Evolutionary conservation across 1,284 basidiomycete genomes (phyloP), one percentile per base, ranked within the genome.

Genomic region (Moesziomyces aphidis): DNA sequence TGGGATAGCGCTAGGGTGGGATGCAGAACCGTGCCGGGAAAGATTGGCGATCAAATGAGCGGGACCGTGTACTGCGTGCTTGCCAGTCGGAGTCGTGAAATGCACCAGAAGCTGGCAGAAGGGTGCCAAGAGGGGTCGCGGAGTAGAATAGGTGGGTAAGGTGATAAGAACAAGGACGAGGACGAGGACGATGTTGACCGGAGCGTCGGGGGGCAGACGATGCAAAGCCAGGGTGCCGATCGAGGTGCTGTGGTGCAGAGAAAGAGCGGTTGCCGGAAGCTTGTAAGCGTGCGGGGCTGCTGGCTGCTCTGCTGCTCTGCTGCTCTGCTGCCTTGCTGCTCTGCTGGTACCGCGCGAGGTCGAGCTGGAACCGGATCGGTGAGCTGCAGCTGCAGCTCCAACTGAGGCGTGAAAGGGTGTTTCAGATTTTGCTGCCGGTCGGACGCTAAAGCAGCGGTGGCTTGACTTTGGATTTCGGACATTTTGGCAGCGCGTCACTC

Each of bases 321-420:
- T 34, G 26, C 26, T 28, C 26, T 28, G 26, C 26, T 26, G 24
- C 24, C 7, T 6, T 26, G 24, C 24, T 26, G 26, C 7, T 5
- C 5, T 26, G 26, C 31, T 34, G 31, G 19, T 15, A 46, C 19
- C 21, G 6, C 21, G 45, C 21, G 21, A 46, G 31, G 31, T 34
- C 24, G 13, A 19, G 10, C 43, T 50, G 45, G 23, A 48, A n/a
- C 17, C 47, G 43, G 43, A 22, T 22, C 43, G 21, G 21, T 23
- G 21, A 22, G 48, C 19, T 50, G 48, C 26, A 31, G 43, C 43
- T 28, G 43, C 23, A 24, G 23, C 23, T 24, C 23, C 43, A 21
- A 53, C n/a, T 39, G 23, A 52, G 57, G 50, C 50, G 50, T 53
- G 50, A 52, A 60, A 53, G 50, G 52, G 24, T n/a, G 15, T n/a